phyloP scores from a whole-genome alignment of 192 early-diverging fungal species.

The Rhizoclosmatium globosum region DNA sequence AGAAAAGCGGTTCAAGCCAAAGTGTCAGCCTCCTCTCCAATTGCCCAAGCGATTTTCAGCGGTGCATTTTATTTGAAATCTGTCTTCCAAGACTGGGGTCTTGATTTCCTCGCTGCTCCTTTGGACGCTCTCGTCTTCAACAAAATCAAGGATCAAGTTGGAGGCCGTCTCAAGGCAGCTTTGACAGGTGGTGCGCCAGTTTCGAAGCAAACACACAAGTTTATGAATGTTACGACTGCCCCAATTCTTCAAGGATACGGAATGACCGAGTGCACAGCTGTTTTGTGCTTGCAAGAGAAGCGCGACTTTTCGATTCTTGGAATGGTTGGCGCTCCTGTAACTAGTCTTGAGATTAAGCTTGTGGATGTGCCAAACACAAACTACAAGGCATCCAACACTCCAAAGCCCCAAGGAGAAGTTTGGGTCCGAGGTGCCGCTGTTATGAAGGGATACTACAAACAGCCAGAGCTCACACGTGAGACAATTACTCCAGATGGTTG shows the following conservation, averaged over 20 bases:
- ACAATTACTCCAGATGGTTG: conserved; percentile 80
- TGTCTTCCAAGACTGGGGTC: conserved; percentile 63
- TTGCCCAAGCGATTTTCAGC: conserved; percentile 74
- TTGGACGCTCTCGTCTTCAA: conserved; percentile 89
- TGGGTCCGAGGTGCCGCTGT: conserved; percentile 85
- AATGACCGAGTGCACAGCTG: conserved; percentile 80
- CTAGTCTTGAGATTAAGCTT: conserved; percentile 24
- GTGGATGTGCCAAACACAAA: conserved; percentile 24
- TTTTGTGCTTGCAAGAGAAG: conserved; percentile 65
- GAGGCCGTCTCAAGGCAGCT: conserved; percentile 83
- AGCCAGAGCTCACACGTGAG: conserved; percentile 69
- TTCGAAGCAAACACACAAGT: conserved; percentile 81
- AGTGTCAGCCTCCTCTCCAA: conserved; percentile 57
- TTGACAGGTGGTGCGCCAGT: conserved; percentile 92
- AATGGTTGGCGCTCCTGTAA: conserved; percentile 16
- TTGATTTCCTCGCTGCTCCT: conserved; percentile 67
- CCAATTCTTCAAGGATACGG: conserved; percentile 89
- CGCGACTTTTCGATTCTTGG: background rate
- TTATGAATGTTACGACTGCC: conserved; percentile 77
- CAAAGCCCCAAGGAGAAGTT: conserved; percentile 73
- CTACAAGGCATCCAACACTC: conserved; percentile 17
- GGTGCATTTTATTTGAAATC: conserved; percentile 81
- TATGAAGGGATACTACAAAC: conserved; percentile 82
- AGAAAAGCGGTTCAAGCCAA: conserved; percentile 82
- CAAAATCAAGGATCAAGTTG: conserved; percentile 82